These are phyloP conservation scores for Scortechinia acanthostroma DNA, from an alignment of 2,329 filamentous ascomycete species.

Conservation along the genomic window DNA sequence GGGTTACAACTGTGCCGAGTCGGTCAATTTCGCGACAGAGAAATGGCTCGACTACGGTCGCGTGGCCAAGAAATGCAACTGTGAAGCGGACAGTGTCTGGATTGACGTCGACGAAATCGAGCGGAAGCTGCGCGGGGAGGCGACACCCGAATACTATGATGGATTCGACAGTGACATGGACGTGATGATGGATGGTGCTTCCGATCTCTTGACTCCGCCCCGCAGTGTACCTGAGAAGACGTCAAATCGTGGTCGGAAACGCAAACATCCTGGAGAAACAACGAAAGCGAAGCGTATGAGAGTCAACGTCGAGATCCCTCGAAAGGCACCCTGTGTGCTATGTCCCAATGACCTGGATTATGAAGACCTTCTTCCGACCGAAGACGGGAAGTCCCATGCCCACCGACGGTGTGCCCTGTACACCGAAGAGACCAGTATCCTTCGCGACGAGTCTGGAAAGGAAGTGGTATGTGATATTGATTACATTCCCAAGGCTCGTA, in stretches of 20 bases:
- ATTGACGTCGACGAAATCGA: slow-evolving; percentile 95
- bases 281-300: slow-evolving; percentile 69
- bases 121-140: slow-evolving; percentile 83
- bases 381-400: slow-evolving; percentile 71
- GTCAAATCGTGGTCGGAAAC: slow-evolving; percentile 50
- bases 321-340: slow-evolving; percentile 76
- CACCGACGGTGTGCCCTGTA: slow-evolving; percentile 86
- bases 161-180: slow-evolving; percentile 62
- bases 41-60: slow-evolving; percentile 92
- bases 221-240: slow-evolving; percentile 65
- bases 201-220: slow-evolving; percentile 73
- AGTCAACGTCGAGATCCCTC: slow-evolving; percentile 64
- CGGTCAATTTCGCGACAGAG: slow-evolving; percentile 94
- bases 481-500: slow-evolving; percentile 77
- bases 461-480: slow-evolving; percentile 73
- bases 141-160: slow-evolving; percentile 68
- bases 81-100: slow-evolving; percentile 95
- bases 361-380: slow-evolving; percentile 76
- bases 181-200: slow-evolving; percentile 40
- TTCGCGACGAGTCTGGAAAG: slow-evolving; percentile 52
- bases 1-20: slow-evolving; percentile 97
- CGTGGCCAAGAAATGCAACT: slow-evolving; percentile 94
- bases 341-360: slow-evolving; percentile 85
- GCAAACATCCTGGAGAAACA: slow-evolving; percentile 44
- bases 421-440: slow-evolving; percentile 84